phyloP scores from a whole-genome alignment of 1,139 yeast species.

The Pichia sp. region DNA sequence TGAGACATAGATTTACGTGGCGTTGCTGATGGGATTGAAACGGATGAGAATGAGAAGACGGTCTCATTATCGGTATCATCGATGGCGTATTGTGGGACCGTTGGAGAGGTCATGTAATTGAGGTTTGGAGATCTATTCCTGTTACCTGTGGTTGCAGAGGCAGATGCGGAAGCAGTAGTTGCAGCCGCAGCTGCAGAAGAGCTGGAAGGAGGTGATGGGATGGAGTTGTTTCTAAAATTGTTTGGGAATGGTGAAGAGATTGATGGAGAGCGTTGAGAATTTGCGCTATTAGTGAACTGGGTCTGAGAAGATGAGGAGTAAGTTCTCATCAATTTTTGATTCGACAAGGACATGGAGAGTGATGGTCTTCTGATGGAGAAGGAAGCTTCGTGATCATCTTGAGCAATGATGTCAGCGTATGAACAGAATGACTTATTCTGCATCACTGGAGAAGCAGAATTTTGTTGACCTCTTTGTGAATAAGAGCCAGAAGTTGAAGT shows the following conservation, averaged over 20 bases:
- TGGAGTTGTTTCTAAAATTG: conserved; percentile 5
- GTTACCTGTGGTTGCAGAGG: conserved; percentile 1
- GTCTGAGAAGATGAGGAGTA: conserved; percentile 16
- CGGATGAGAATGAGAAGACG: conserved; percentile 1
- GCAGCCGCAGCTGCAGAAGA: no score
- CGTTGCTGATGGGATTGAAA: no score
- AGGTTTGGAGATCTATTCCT: not conserved
- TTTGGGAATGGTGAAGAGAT: conserved; percentile 2
- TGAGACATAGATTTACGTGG: conserved; percentile 1
- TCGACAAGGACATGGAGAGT: conserved; percentile 28
- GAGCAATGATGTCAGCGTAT: conserved; percentile 70
- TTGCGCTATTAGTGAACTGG: not conserved
- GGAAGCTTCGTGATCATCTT: conserved; percentile 40
- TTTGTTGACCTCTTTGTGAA: conserved; percentile 13
- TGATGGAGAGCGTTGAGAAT: conserved; percentile 12
- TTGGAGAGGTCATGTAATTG: not conserved
- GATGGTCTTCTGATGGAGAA: conserved; percentile 48
- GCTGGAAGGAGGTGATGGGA: not conserved
- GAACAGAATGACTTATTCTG: conserved; percentile 59
- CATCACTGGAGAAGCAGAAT: conserved; percentile 29
- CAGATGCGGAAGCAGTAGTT: no score
- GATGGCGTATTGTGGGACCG: not conserved
- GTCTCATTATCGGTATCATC: conserved; percentile 2
- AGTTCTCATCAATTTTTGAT: conserved; percentile 23
- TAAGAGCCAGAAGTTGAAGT: conserved; percentile 2